Evolutionary conservation across 306 rosid genomes (phyloP).

Genomic region (Trichosanthes cucumerina): DNA sequence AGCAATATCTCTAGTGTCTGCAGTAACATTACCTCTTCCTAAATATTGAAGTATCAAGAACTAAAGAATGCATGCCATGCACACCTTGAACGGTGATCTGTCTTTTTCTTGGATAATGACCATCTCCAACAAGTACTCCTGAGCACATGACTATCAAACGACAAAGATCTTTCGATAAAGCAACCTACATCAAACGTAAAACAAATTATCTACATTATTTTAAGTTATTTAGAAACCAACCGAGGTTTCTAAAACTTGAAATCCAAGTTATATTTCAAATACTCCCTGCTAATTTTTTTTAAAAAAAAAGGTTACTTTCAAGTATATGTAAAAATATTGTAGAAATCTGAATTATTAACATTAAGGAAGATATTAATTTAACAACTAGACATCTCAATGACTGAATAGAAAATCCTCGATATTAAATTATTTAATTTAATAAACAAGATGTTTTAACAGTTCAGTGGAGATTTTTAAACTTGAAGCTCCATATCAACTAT

Average conservation of each 20-base stretch:
- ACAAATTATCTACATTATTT: conserved; percentile 16
- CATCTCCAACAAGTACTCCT: conserved; percentile 51
- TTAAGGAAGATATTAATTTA: background rate
- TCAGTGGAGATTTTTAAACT: background rate
- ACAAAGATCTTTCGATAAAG: conserved; percentile 86
- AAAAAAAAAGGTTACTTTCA: background rate
- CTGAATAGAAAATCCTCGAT: background rate
- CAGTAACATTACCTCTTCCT: conserved; percentile 67
- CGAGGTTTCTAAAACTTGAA: background rate
- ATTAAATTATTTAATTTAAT: background rate
- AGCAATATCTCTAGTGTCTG: conserved; percentile 17
- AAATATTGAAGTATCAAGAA: conserved; percentile 74
- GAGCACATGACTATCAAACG: conserved; percentile 85
- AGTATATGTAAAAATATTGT: background rate
- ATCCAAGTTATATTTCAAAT: background rate
- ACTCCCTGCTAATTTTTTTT: background rate
- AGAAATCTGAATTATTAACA: background rate
- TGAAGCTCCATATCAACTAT: background rate
- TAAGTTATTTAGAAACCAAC: background rate
- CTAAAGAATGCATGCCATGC: conserved; percentile 74
- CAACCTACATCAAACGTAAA: conserved; percentile 43
- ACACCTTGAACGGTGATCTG: conserved; percentile 28
- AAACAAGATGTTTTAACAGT: background rate
- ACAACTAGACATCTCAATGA: background rate
- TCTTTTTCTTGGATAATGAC: conserved; percentile 22